Conservation (phyloP, 2,329 filamentous ascomycete genomes). For the Drechslerella dactyloides region DNA sequence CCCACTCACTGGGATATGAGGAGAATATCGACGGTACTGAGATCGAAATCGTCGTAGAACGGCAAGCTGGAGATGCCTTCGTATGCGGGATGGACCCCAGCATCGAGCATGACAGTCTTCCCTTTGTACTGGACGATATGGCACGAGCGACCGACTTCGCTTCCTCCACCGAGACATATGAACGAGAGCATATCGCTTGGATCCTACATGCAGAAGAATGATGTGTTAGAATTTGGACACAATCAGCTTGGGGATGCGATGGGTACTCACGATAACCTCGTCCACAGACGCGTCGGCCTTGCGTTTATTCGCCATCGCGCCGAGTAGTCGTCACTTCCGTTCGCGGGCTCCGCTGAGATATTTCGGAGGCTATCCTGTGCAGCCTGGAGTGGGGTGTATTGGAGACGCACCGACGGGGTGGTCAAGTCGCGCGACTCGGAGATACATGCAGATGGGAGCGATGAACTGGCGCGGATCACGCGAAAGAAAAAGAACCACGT, state of each 20-base stretch:
- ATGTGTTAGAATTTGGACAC: conserved; percentile 13
- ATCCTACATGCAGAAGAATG: conserved; percentile 61
- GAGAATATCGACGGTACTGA: conserved; percentile 95
- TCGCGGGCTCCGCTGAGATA: background rate
- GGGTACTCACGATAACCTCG: conserved; percentile 71
- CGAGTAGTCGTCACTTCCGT: background rate
- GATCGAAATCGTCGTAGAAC: conserved; percentile 97
- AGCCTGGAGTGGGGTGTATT: conserved; percentile 2
- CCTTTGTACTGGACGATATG: conserved; percentile 99
- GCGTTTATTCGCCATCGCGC: conserved; percentile 84
- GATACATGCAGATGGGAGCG: background rate
- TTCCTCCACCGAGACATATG: conserved; percentile 89
- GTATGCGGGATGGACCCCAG: conserved; percentile 94
- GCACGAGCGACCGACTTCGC: conserved; percentile 95
- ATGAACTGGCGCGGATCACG: background rate
- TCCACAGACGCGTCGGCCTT: conserved; percentile 71
- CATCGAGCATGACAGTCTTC: conserved; percentile 99
- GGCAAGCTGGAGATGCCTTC: conserved; percentile 91
- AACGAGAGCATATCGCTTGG: conserved; percentile 94
- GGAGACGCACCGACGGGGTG: background rate
- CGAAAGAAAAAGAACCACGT: background rate
- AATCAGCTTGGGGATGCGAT: background rate
- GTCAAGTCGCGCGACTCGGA: conserved; percentile 40
- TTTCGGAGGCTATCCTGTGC: conserved; percentile 11
- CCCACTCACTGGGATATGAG: conserved; percentile 85